phyloP scores from a whole-genome alignment of 2,329 filamentous ascomycete species.

The Claviceps arundinis region DNA sequence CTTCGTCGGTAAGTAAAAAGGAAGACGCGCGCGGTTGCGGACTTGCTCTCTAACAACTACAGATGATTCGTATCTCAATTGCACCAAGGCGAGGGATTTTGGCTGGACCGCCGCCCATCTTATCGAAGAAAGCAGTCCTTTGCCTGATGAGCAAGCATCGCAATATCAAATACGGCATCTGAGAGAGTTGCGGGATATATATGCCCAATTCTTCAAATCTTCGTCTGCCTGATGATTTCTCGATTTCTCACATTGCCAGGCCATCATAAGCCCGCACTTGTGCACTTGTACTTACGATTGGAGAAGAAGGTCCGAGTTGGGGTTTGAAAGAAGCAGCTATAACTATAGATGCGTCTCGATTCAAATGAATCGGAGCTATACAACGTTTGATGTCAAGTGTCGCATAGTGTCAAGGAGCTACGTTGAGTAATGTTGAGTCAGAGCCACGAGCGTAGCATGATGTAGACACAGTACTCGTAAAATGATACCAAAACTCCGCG shows the following conservation, averaged over 20 bases:
- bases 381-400: too few relatives aligned
- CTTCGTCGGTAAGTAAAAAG: constrained; percentile 63
- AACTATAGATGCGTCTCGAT: too few relatives aligned
- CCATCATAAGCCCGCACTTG: background rate
- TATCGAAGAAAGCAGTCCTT: constrained; percentile 58
- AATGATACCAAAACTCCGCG: constrained; percentile 14
- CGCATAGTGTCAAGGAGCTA: too few relatives aligned
- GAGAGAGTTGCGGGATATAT: constrained; percentile 60
- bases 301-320: background rate
- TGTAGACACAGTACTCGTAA: background rate
- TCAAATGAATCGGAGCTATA: too few relatives aligned
- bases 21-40: background rate
- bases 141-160: constrained; percentile 51
- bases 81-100: constrained; percentile 57
- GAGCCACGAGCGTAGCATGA: too few relatives aligned
- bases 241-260: background rate
- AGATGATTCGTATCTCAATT: constrained; percentile 86
- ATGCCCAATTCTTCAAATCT: constrained; percentile 75
- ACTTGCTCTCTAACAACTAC: constrained; percentile 1
- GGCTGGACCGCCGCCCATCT: constrained; percentile 84
- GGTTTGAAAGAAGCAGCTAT: too few relatives aligned
- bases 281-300: background rate
- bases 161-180: constrained; percentile 65
- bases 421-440: too few relatives aligned
- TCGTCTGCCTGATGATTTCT: constrained; percentile 4